phyloP scores from a whole-genome alignment of 2,329 filamentous ascomycete genomes.

The Fusarium avenaceum region DNA sequence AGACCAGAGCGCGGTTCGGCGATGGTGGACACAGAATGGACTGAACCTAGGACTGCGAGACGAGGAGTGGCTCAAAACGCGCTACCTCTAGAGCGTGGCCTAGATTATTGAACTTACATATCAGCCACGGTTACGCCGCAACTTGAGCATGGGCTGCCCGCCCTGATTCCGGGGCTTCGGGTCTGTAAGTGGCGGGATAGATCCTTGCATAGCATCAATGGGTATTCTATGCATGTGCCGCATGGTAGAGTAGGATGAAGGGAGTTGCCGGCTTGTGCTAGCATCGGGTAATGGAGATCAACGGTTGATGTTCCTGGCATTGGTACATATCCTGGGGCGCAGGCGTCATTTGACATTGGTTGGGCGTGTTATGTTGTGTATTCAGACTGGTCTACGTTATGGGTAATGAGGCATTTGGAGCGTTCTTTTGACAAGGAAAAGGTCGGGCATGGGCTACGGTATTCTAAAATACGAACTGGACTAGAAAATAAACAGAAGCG shows the following conservation, averaged over 20 bases:
- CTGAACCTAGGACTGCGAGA: constrained; percentile 85
- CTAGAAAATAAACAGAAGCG: background rate
- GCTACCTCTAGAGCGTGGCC: constrained; percentile 67
- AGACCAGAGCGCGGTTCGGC: constrained; percentile 78
- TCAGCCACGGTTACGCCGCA: constrained; percentile 4
- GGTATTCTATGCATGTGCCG: constrained; percentile 15
- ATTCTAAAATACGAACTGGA: constrained; percentile 4
- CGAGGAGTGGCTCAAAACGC: constrained; percentile 90
- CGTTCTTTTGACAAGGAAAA: constrained; percentile 22
- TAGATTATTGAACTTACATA: background rate
- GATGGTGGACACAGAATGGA: constrained; percentile 91
- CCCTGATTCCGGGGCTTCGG: constrained; percentile 26
- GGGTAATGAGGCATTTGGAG: constrained; percentile 20
- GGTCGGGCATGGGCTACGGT: background rate
- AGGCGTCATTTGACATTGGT: constrained; percentile 35
- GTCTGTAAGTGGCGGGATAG: constrained; percentile 15
- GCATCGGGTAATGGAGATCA: constrained; percentile 37
- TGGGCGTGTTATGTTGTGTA: constrained; percentile 31
- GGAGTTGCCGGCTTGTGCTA: constrained; percentile 18
- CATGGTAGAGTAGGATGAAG: constrained; percentile 33
- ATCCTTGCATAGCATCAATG: constrained; percentile 12
- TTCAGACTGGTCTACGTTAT: constrained; percentile 35
- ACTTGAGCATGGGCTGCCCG: constrained; percentile 9
- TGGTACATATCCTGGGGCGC: constrained; percentile 33
- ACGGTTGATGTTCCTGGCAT: constrained; percentile 32